Conservation (phyloP, 1,284 basidiomycete species). For the Ustilago esculenta region DNA sequence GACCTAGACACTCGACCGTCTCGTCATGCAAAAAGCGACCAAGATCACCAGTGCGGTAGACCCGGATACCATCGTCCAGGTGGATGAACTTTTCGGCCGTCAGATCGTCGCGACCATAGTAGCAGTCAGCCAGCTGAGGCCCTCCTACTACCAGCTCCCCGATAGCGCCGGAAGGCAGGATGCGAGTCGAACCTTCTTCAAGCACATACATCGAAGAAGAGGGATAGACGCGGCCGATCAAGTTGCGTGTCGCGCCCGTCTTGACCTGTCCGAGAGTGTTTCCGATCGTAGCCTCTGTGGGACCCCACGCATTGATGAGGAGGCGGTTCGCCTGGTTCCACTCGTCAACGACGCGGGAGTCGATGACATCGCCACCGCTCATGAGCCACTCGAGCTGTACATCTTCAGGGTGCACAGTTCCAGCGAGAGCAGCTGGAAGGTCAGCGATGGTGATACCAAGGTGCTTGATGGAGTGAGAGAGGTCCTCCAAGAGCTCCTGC, state of each 20-base stretch:
- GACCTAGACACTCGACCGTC: conserved; percentile 60
- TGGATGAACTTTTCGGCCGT: conserved; percentile 56
- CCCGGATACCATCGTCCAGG: conserved; percentile 50
- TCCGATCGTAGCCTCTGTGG: conserved; percentile 65
- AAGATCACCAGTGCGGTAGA: conserved; percentile 65
- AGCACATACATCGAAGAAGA: conserved; percentile 55
- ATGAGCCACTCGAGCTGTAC: conserved; percentile 64
- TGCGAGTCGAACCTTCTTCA: conserved; percentile 21
- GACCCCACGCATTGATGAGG: conserved; percentile 65
- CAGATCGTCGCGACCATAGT: conserved; percentile 56
- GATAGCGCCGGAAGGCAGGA: conserved; percentile 47
- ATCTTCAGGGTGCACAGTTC: conserved; percentile 54
- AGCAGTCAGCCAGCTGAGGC: conserved; percentile 63
- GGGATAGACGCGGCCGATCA: conserved; percentile 58
- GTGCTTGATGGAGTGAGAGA: conserved; percentile 50
- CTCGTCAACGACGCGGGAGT: conserved; percentile 56
- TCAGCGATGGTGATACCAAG: conserved; percentile 63
- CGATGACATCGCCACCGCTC: conserved; percentile 65
- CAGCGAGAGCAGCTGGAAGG: conserved; percentile 62
- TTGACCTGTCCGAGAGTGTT: conserved; percentile 63
- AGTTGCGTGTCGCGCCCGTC: conserved; percentile 39
- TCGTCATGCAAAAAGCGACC: conserved; percentile 61
- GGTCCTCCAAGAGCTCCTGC: conserved; percentile 58
- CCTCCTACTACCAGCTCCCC: conserved; percentile 64
- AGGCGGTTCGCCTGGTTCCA: conserved; percentile 56